Percentiles rank a stretch among this genome's conserved stretches.
Conservation (phyloP, 164 flowering plant species). For the Aristolochia californica region DNA sequence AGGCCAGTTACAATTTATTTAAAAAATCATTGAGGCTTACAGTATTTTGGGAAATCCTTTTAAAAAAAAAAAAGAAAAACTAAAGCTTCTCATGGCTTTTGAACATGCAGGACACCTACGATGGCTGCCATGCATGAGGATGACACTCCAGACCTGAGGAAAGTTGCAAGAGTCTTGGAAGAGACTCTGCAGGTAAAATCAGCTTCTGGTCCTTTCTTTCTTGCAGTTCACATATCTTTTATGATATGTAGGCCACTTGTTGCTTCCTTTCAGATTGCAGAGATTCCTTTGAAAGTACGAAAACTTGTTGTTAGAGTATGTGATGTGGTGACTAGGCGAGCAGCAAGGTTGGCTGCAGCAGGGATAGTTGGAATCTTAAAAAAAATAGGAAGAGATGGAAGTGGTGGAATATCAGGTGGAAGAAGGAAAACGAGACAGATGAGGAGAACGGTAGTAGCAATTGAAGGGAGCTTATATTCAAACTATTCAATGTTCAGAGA, state of each 20-base stretch:
- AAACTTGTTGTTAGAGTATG: conserved; percentile 70
- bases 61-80: too few relatives aligned
- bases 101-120: conserved; percentile 38
- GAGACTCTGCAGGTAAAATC: conserved; percentile 46
- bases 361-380: conserved; percentile 91
- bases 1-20: too few relatives aligned
- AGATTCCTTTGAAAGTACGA: conserved; percentile 58
- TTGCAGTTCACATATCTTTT: not conserved
- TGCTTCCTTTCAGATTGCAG: conserved; percentile 37
- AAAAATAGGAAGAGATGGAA: conserved; percentile 91
- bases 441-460: conserved; percentile 72
- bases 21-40: too few relatives aligned
- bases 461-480: conserved; percentile 69
- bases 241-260: not conserved
- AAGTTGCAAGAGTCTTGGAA: conserved; percentile 56
- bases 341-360: conserved; percentile 88
- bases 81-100: not conserved
- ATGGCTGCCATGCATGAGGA: conserved; percentile 86
- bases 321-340: conserved; percentile 71
- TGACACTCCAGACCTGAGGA: conserved; percentile 57
- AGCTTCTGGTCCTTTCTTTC: not conserved
- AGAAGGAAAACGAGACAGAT: conserved; percentile 30
- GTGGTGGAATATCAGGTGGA: conserved; percentile 45
- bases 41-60: not conserved
- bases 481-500: conserved; percentile 61